Percentiles rank a stretch among this genome's conserved stretches.
These are phyloP conservation scores for Arachis hypogaea DNA, from an alignment of 306 rosid genomes.

Conservation along the genomic window DNA sequence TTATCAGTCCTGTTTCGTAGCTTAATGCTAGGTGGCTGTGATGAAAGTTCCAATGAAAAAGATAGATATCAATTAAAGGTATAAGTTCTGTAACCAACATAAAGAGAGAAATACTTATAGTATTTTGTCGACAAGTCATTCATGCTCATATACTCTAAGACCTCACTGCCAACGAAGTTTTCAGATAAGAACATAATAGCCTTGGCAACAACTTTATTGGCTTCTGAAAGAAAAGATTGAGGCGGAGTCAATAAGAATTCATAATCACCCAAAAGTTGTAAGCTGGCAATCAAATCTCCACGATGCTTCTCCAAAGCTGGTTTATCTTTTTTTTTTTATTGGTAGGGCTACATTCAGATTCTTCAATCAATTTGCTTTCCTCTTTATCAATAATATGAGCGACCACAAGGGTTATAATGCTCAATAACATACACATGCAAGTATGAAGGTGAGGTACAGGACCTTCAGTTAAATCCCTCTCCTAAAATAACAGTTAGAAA, in stretches of 20 bases:
- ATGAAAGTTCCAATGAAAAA: constrained; percentile 17
- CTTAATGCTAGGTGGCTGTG: constrained; percentile 25
- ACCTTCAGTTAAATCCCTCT: constrained; percentile 73
- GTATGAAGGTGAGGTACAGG: constrained; percentile 84
- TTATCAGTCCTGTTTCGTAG: constrained; percentile 13
- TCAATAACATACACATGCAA: constrained; percentile 79
- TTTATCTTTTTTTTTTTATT: constrained; percentile 53
- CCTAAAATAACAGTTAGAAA: constrained; percentile 54
- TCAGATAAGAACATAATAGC: constrained; percentile 72
- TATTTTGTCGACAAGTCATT: constrained; percentile 64
- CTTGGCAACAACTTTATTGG: constrained; percentile 92
- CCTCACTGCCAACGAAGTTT: constrained; percentile 56
- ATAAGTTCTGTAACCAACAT: constrained; percentile 20
- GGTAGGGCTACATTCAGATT: constrained; percentile 53
- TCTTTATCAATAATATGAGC: constrained; percentile 81
- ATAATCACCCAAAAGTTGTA: constrained; percentile 77
- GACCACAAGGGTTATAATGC: constrained; percentile 69
- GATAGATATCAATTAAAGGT: background rate
- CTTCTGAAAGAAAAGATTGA: constrained; percentile 57
- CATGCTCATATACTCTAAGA: constrained; percentile 52
- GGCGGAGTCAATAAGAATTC: constrained; percentile 71
- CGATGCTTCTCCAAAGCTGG: constrained; percentile 61
- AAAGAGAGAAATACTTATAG: constrained; percentile 59
- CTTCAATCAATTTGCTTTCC: constrained; percentile 74
- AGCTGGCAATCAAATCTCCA: constrained; percentile 66